These are phyloP conservation scores for Carpinus fangiana DNA, from an alignment of 306 rosid genomes.

Conservation along the genomic window DNA sequence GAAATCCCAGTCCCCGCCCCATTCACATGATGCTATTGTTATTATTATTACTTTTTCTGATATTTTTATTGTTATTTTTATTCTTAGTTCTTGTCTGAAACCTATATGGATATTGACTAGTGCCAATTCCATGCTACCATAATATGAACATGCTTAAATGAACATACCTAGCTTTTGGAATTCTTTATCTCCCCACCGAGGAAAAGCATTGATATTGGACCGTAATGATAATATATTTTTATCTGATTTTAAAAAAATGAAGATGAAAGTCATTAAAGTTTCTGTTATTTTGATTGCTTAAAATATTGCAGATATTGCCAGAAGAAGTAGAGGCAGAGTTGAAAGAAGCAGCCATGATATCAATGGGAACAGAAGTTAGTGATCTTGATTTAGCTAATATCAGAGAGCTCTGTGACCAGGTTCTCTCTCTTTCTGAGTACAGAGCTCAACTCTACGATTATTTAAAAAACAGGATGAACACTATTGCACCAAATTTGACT, in stretches of 20 bases:
- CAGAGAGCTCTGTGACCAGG: constrained; percentile 86
- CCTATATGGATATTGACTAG: not conserved
- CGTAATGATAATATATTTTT: not conserved
- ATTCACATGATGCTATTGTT: not conserved
- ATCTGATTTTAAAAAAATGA: not conserved
- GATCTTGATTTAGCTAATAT: constrained; percentile 85
- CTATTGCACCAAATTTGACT: constrained; percentile 94
- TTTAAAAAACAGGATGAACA: constrained; percentile 84
- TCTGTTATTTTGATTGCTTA: not conserved
- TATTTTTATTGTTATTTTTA: no score
- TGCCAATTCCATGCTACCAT: not conserved
- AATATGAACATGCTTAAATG: not conserved
- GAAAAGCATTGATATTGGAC: not conserved
- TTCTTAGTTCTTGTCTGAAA: not conserved
- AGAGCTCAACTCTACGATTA: constrained; percentile 86
- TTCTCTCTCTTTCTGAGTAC: constrained; percentile 85
- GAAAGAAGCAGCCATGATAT: constrained; percentile 85
- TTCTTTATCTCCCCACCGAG: not conserved
- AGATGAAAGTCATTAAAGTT: not conserved
- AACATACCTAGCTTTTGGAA: not conserved
- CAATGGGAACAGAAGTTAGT: constrained; percentile 97
- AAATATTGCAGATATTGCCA: constrained; percentile 53
- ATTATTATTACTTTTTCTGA: not conserved
- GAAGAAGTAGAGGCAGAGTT: constrained; percentile 77
- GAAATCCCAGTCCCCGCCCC: not conserved